A percentile compares a stretch with the other conserved stretches of the same genome.
Conservation (phyloP, 2,329 filamentous ascomycete genomes). For the Eutypella sp. region DNA sequence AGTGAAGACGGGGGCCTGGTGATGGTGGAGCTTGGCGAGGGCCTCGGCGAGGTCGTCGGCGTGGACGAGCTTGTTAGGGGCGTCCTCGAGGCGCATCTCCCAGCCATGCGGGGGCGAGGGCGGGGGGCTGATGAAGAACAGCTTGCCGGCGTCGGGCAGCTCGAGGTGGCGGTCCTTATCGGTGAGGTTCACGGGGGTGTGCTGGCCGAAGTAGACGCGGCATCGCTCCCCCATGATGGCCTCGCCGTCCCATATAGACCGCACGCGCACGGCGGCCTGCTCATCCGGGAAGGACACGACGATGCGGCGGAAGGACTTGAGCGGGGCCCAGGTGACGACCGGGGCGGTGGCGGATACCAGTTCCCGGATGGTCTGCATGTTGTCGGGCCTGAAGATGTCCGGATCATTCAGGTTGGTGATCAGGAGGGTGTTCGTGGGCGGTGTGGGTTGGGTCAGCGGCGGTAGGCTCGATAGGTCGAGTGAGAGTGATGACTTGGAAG, state of each 20-base stretch:
- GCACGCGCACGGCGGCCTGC: conserved; percentile 65
- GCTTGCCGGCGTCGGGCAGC: conserved; percentile 64
- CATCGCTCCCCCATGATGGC: conserved; percentile 64
- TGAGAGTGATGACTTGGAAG: conserved; percentile 52
- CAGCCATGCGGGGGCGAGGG: conserved; percentile 64
- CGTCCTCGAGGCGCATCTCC: conserved; percentile 63
- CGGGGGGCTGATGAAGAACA: conserved; percentile 69
- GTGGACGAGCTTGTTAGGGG: conserved; percentile 65
- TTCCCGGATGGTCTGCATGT: conserved; percentile 67
- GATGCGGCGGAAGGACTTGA: conserved; percentile 79
- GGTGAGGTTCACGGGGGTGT: conserved; percentile 47
- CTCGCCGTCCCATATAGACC: conserved; percentile 70
- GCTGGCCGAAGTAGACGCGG: conserved; percentile 64
- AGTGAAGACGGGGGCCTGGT: conserved; percentile 32
- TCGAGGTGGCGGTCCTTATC: conserved; percentile 51
- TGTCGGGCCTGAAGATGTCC: conserved; percentile 69
- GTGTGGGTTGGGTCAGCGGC: conserved; percentile 63
- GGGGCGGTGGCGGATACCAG: conserved; percentile 65
- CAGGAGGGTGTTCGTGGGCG: conserved; percentile 77
- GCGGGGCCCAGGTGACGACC: conserved; percentile 72
- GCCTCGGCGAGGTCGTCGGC: conserved; percentile 65
- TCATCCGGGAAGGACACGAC: conserved; percentile 71
- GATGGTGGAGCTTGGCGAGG: conserved; percentile 55
- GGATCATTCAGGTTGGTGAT: conserved; percentile 73
- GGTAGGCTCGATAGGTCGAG: conserved; percentile 72